Conservation (phyloP, 768 basidiomycete genomes). For the Mycena floridula region DNA sequence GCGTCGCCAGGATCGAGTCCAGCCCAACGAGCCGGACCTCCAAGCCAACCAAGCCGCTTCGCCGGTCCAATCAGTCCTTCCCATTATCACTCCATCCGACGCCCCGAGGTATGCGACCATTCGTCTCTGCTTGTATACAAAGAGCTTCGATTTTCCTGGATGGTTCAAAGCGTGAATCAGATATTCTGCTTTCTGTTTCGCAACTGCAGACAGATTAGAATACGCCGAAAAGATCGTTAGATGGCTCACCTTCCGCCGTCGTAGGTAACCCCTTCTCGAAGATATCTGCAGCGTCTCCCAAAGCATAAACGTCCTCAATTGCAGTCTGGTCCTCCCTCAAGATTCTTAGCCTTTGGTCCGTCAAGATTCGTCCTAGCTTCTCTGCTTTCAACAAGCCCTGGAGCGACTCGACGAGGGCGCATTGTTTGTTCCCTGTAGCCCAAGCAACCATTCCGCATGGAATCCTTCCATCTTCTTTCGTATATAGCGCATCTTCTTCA, state of each 20-base stretch:
- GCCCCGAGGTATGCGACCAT: too few species aligned
- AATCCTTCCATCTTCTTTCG: slow-evolving; percentile 4
- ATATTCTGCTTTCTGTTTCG: slow-evolving; percentile 2
- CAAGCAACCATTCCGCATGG: slow-evolving; percentile 1
- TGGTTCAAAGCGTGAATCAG: background rate
- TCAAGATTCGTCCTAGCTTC: background rate
- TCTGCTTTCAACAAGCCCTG: background rate
- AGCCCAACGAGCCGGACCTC: too few species aligned
- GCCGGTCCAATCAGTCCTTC: too few species aligned
- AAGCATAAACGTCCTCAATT: slow-evolving; percentile 1
- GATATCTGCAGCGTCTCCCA: slow-evolving; percentile 2
- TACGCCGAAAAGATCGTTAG: background rate
- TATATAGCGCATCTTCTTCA: slow-evolving; percentile 2
- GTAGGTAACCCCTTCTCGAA: slow-evolving; percentile 1
- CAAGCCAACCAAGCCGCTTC: too few species aligned
- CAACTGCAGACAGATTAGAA: background rate
- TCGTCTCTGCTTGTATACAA: too few species aligned
- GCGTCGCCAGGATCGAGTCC: too few species aligned
- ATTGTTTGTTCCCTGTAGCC: slow-evolving; percentile 4
- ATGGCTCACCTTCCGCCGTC: slow-evolving; percentile 1
- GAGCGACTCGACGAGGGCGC: slow-evolving; percentile 2
- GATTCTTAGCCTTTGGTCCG: background rate
- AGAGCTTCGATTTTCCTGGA: background rate
- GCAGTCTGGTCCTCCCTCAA: slow-evolving; percentile 1
- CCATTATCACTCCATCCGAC: too few species aligned